Evolutionary conservation across 495 filamentous ascomycete genomes (phyloP).

Genomic region (Penicillium roqueforti): DNA sequence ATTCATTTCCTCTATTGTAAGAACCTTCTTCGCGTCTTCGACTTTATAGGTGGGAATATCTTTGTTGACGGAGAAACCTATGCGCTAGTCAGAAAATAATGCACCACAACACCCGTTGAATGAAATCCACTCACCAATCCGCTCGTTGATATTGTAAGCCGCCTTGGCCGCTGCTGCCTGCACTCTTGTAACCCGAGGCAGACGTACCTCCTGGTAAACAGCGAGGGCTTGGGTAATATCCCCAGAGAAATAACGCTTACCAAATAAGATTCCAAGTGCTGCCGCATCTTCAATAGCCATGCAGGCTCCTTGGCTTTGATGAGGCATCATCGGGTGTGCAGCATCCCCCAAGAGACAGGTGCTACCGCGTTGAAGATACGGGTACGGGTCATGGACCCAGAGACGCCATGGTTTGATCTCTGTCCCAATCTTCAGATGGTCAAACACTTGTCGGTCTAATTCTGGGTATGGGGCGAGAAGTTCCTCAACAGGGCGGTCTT

Average conservation of each 20-base stretch:
- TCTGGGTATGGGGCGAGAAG: constrained; percentile 43
- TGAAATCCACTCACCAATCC: constrained; percentile 36
- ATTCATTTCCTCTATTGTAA: constrained; percentile 55
- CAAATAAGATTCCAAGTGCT: constrained; percentile 45
- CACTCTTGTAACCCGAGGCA: constrained; percentile 42
- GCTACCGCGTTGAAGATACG: constrained; percentile 26
- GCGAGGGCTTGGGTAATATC: constrained; percentile 37
- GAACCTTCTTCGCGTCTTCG: constrained; percentile 41
- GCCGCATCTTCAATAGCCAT: constrained; percentile 51
- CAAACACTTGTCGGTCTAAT: constrained; percentile 38
- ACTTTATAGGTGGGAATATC: constrained; percentile 43
- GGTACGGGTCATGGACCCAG: constrained; percentile 48
- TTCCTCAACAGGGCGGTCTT: constrained; percentile 36
- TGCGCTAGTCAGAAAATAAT: neutral
- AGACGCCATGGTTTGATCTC: constrained; percentile 49
- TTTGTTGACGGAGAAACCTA: constrained; percentile 46
- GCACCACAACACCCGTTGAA: neutral
- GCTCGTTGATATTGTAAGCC: constrained; percentile 47
- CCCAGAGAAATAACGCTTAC: constrained; percentile 36
- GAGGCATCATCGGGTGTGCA: constrained; percentile 49
- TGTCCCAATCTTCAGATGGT: constrained; percentile 37
- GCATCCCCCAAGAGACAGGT: constrained; percentile 41
- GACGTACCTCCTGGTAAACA: constrained; percentile 43
- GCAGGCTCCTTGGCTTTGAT: constrained; percentile 50
- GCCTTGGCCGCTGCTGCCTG: constrained; percentile 45